Evolutionary conservation across 176 grass and related monocot genomes (phyloP).

Genomic region (Poa pratensis): DNA sequence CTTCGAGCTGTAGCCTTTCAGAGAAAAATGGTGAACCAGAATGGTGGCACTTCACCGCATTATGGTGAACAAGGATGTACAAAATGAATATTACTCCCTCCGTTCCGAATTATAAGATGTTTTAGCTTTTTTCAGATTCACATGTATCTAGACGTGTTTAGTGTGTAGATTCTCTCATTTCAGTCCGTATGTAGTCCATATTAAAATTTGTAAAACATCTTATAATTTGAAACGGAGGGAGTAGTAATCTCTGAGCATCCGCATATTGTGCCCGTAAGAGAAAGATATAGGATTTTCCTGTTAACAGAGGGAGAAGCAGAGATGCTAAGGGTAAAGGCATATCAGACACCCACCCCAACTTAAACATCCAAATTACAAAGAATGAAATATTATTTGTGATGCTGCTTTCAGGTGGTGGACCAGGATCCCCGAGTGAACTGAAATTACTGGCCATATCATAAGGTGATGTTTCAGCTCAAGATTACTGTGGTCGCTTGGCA

Average conservation of each 20-base stretch:
- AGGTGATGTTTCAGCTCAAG: not conserved
- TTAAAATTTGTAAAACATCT: no score
- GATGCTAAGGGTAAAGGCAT: not conserved
- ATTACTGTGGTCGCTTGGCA: constrained; percentile 2
- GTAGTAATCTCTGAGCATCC: not conserved
- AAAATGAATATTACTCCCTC: not conserved
- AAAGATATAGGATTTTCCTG: not conserved
- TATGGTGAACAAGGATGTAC: not conserved
- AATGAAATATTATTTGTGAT: not conserved
- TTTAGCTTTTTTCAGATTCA: no score
- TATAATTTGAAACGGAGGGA: no score
- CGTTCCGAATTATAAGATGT: no score
- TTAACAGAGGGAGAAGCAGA: not conserved
- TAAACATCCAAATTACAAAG: not conserved
- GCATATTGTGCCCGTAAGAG: not conserved
- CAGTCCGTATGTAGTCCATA: no score
- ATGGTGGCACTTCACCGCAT: not conserved
- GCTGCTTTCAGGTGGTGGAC: not conserved
- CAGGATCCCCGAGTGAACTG: not conserved
- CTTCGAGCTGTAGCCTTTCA: not conserved
- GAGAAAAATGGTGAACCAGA: not conserved
- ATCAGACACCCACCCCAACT: constrained; percentile 3
- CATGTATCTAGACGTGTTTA: no score
- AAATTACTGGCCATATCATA: constrained; percentile 15
- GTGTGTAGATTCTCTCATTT: no score